Evolutionary conservation across 495 filamentous ascomycete genomes (phyloP).

Genomic region (Podospora conica): DNA sequence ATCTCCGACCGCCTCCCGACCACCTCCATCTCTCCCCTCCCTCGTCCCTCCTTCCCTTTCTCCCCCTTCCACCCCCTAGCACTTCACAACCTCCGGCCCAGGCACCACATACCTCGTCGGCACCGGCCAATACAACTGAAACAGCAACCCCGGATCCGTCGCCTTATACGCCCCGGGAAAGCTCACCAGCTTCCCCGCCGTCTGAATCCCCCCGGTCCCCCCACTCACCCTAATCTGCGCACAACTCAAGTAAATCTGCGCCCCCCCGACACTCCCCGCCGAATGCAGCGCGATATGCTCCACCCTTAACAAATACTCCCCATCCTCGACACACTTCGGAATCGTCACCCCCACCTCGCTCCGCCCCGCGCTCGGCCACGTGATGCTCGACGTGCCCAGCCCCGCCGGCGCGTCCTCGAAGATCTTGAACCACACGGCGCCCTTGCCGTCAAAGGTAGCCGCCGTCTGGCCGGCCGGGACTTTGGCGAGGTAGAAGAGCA

Average conservation of each 20-base stretch:
- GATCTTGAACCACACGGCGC: conserved; percentile 50
- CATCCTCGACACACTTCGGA: conserved; percentile 43
- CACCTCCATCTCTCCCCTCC: not conserved
- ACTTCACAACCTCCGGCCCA: conserved; percentile 26
- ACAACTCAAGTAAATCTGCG: conserved; percentile 51
- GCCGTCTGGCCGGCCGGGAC: conserved; percentile 42
- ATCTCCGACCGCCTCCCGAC: not conserved
- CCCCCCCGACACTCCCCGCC: conserved; percentile 38
- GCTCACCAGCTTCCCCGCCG: conserved; percentile 30
- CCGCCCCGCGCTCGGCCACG: conserved; percentile 41
- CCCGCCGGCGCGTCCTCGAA: conserved; percentile 39
- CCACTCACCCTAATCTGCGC: conserved; percentile 40
- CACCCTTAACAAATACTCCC: conserved; percentile 53
- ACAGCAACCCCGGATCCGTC: conserved; percentile 40
- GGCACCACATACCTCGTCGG: conserved; percentile 34
- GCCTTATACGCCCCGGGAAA: conserved; percentile 42
- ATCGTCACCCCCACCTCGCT: conserved; percentile 40
- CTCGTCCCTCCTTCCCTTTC: not conserved
- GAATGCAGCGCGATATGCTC: conserved; percentile 52
- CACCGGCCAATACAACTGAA: conserved; percentile 40
- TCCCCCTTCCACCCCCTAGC: conserved; percentile 7
- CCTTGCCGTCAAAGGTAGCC: conserved; percentile 43
- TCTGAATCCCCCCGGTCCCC: conserved; percentile 32
- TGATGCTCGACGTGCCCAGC: conserved; percentile 30
- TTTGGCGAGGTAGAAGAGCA: conserved; percentile 45